Conservation (phyloP, 23 red algal genomes). For the Gracilariopsis chorda region DNA sequence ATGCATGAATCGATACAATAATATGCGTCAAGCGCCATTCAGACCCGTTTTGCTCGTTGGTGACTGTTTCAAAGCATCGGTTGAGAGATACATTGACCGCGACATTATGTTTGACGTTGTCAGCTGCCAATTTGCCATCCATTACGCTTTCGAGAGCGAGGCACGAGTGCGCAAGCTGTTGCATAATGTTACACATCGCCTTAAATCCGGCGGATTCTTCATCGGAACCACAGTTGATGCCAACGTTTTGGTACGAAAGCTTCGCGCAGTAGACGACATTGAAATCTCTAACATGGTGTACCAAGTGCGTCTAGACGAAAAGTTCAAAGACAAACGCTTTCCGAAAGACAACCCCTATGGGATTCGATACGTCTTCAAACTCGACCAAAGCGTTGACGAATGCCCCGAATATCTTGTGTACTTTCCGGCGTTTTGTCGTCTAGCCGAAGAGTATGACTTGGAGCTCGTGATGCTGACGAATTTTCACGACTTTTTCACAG, state of each 20-base stretch:
- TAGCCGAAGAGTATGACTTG: slow-evolving; percentile 84
- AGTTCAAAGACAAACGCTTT: slow-evolving; percentile 34
- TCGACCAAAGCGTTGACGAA: slow-evolving; percentile 86
- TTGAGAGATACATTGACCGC: background rate
- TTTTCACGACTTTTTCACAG: slow-evolving; percentile 86
- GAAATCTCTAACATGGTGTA: slow-evolving; percentile 70
- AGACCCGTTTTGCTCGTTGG: slow-evolving; percentile 66
- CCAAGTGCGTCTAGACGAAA: slow-evolving; percentile 68
- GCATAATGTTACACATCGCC: slow-evolving; percentile 77
- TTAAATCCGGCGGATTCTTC: slow-evolving; percentile 94
- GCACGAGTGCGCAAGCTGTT: slow-evolving; percentile 78
- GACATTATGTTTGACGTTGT: slow-evolving; percentile 85
- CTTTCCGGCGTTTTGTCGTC: slow-evolving; percentile 59
- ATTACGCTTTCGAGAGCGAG: slow-evolving; percentile 97
- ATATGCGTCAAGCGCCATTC: slow-evolving; percentile 45
- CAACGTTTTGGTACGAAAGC: slow-evolving; percentile 89
- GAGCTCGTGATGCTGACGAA: slow-evolving; percentile 80
- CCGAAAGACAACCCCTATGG: slow-evolving; percentile 61
- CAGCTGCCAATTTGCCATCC: slow-evolving; percentile 96
- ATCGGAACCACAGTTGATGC: slow-evolving; percentile 94
- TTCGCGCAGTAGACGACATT: slow-evolving; percentile 62
- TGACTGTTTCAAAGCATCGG: slow-evolving; percentile 71
- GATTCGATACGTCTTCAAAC: slow-evolving; percentile 82
- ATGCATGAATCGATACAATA: slow-evolving; percentile 70
- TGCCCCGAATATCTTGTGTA: slow-evolving; percentile 95